These are phyloP conservation scores for Coffea eugenioides DNA, from an alignment of 257 asterid genomes.

Conservation along the genomic window DNA sequence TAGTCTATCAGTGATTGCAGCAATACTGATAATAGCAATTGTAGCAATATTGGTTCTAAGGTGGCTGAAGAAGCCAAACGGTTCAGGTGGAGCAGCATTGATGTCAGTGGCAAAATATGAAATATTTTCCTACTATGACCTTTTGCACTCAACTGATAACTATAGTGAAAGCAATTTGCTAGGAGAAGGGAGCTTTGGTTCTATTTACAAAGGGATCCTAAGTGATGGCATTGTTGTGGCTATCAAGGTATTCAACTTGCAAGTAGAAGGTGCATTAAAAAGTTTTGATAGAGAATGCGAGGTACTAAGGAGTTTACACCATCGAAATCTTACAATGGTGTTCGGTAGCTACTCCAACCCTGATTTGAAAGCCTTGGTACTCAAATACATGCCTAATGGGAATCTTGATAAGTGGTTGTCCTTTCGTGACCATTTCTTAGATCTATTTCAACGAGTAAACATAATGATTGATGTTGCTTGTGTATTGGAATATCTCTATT, in stretches of 20 bases:
- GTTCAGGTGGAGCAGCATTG: background rate
- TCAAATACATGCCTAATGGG: constrained; percentile 37
- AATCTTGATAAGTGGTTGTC: constrained; percentile 36
- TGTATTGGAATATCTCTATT: constrained; percentile 34
- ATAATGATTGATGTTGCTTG: constrained; percentile 37
- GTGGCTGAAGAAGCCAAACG: background rate
- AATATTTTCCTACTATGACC: constrained; percentile 17
- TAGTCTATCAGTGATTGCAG: background rate
- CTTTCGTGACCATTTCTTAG: constrained; percentile 9
- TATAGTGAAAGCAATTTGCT: constrained; percentile 18
- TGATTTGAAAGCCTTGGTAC: constrained; percentile 30
- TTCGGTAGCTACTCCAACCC: constrained; percentile 30
- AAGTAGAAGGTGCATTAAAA: constrained; percentile 21
- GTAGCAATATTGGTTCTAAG: background rate
- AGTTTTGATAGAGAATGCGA: constrained; percentile 31
- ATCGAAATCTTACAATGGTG: constrained; percentile 31
- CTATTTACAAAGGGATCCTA: constrained; percentile 25
- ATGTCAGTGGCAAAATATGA: background rate
- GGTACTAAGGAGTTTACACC: constrained; percentile 32
- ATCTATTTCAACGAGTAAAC: constrained; percentile 21
- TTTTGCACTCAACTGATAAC: constrained; percentile 15
- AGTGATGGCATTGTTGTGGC: constrained; percentile 14
- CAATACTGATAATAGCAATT: background rate
- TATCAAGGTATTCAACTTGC: constrained; percentile 30
- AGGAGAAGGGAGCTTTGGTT: constrained; percentile 25